phyloP scores from a whole-genome alignment of 2,329 filamentous ascomycete species.

The Mariannaea elegans region DNA sequence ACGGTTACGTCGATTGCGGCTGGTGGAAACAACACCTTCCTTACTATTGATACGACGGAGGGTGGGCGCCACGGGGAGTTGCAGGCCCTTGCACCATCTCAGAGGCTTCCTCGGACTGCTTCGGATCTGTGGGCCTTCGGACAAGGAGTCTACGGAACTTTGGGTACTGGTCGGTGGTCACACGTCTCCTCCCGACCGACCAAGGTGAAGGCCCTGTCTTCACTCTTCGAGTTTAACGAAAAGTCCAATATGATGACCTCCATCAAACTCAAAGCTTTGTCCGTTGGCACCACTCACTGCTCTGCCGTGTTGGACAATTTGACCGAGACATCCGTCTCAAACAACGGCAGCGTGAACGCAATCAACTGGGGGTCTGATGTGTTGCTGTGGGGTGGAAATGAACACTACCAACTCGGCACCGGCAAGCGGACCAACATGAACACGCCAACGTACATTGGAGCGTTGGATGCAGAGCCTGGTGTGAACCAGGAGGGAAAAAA shows the following conservation, averaged over 20 bases:
- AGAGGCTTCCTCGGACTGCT: slow-evolving; percentile 43
- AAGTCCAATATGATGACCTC: slow-evolving; percentile 71
- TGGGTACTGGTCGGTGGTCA: slow-evolving; percentile 90
- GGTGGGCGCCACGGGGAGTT: slow-evolving; percentile 37
- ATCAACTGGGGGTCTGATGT: slow-evolving; percentile 91
- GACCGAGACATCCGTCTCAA: slow-evolving; percentile 68
- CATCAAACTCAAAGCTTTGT: slow-evolving; percentile 78
- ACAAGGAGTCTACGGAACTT: slow-evolving; percentile 81
- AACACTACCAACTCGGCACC: slow-evolving; percentile 91
- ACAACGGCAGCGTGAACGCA: slow-evolving; percentile 67
- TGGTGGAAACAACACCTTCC: slow-evolving; percentile 87
- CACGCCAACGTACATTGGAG: slow-evolving; percentile 80
- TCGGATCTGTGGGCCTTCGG: slow-evolving; percentile 87
- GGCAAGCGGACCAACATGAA: slow-evolving; percentile 85
- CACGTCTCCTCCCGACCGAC: slow-evolving; percentile 81
- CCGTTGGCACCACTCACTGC: slow-evolving; percentile 81
- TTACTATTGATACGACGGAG: slow-evolving; percentile 81
- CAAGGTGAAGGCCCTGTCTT: slow-evolving; percentile 85
- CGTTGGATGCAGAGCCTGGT: slow-evolving; percentile 72
- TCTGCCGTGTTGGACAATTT: slow-evolving; percentile 86
- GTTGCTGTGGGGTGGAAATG: slow-evolving; percentile 94
- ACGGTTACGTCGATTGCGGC: slow-evolving; percentile 82
- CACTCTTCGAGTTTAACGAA: slow-evolving; percentile 89
- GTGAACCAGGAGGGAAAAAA: slow-evolving; percentile 65
- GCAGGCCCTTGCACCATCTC: slow-evolving; percentile 41